These are phyloP conservation scores for Fusarium transvaalense DNA, from an alignment of 2,329 filamentous ascomycete species.

Conservation along the genomic window DNA sequence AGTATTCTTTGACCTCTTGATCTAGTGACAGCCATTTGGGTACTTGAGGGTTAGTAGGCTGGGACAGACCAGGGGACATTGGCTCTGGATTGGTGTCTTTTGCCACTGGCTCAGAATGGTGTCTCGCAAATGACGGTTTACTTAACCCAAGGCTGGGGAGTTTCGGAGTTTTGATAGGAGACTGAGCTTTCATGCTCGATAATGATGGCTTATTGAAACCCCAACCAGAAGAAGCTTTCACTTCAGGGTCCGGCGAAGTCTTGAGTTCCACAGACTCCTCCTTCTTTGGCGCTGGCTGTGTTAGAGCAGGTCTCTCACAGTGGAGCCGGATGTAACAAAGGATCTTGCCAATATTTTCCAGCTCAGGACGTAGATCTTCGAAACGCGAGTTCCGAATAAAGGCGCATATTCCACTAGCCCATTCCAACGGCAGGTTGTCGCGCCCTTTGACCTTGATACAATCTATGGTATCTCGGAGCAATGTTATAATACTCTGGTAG, in stretches of 20 bases:
- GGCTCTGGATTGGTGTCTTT: background rate
- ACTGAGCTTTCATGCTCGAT: background rate
- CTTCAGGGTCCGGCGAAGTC: background rate
- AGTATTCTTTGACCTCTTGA: background rate
- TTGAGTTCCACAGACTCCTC: background rate
- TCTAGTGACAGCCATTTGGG: conserved; percentile 1
- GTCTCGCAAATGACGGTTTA: conserved; percentile 5
- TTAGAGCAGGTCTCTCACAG: background rate
- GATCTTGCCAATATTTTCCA: background rate
- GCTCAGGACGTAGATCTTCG: background rate
- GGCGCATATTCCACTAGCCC: background rate
- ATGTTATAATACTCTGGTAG: background rate
- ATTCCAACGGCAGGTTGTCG: background rate
- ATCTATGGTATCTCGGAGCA: conserved; percentile 10
- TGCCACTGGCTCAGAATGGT: conserved; percentile 2
- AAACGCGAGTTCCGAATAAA: background rate
- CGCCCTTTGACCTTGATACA: background rate
- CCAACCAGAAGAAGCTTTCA: background rate
- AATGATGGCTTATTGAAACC: background rate
- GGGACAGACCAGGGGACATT: background rate
- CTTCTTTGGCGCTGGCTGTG: background rate
- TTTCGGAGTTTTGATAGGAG: background rate
- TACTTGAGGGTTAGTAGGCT: background rate
- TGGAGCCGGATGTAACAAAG: background rate
- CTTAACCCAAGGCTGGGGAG: background rate